These are phyloP conservation scores for Candida stauntonica DNA, from an alignment of 805 yeast species.

Conservation along the genomic window DNA sequence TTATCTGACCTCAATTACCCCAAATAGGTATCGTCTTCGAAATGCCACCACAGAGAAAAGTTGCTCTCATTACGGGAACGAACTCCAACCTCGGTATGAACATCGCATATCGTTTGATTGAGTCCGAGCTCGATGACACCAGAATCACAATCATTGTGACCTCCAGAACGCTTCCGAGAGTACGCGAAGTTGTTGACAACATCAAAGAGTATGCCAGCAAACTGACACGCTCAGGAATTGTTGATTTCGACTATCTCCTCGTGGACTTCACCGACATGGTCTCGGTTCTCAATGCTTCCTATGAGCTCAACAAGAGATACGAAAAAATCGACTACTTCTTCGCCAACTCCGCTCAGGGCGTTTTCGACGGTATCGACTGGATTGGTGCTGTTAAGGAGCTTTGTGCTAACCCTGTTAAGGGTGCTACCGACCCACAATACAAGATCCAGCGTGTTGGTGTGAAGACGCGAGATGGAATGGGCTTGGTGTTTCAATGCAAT, in stretches of 20 bases:
- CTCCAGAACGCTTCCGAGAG: conserved; percentile 83
- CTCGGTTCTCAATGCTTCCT: conserved; percentile 68
- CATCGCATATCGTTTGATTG: conserved; percentile 75
- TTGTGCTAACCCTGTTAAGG: conserved; percentile 60
- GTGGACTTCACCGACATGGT: conserved; percentile 92
- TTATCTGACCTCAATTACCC: too few species aligned
- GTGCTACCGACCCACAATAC: conserved; percentile 85
- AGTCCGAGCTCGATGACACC: conserved; percentile 45
- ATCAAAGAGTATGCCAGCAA: conserved; percentile 45
- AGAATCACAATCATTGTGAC: conserved; percentile 81
- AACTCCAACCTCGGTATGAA: conserved; percentile 76
- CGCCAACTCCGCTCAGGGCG: conserved; percentile 88
- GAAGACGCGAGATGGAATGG: conserved; percentile 72
- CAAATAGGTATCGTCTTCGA: too few species aligned
- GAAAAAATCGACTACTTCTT: conserved; percentile 70
- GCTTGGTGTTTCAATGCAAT: conserved; percentile 88
- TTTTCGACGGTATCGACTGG: conserved; percentile 86
- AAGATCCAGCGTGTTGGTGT: conserved; percentile 80
- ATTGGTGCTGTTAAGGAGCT: conserved; percentile 67
- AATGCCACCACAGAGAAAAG: conserved; percentile 26
- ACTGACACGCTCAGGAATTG: conserved; percentile 44
- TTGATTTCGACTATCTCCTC: conserved; percentile 83
- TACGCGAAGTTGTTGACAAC: conserved; percentile 61
- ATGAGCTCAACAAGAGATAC: conserved; percentile 65
- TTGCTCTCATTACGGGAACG: conserved; percentile 45